Evolutionary conservation across 768 basidiomycete genomes (phyloP).

Genomic region (Pholiota molesta): DNA sequence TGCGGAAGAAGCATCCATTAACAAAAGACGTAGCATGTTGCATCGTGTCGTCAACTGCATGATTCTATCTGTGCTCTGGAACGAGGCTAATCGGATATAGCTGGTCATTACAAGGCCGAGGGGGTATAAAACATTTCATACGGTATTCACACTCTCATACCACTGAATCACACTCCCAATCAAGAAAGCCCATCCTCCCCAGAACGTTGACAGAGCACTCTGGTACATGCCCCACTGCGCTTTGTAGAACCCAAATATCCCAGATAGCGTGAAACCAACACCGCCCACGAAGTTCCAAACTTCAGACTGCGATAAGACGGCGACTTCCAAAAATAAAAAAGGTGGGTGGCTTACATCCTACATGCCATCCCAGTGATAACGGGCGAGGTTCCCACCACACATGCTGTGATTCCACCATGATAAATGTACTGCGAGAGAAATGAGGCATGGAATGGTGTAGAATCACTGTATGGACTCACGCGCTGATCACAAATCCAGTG

Average conservation of each 20-base stretch:
- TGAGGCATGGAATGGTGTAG: background rate
- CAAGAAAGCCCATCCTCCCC: conserved; percentile 66
- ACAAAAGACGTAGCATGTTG: too few species aligned
- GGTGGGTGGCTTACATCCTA: conserved; percentile 36
- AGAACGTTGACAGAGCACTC: conserved; percentile 57
- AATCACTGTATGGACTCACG: conserved; percentile 26
- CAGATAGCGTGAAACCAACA: conserved; percentile 60
- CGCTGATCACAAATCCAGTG: conserved; percentile 56
- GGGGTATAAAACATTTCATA: conserved; percentile 23
- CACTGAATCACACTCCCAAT: conserved; percentile 59
- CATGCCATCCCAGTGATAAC: conserved; percentile 56
- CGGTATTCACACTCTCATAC: conserved; percentile 55
- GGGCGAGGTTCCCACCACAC: conserved; percentile 55
- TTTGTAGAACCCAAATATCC: conserved; percentile 53
- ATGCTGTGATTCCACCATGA: conserved; percentile 59
- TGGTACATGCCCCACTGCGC: conserved; percentile 47
- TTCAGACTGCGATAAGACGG: conserved; percentile 2
- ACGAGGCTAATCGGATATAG: too few species aligned
- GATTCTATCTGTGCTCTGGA: too few species aligned
- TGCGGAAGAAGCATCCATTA: too few species aligned
- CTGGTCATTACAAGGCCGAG: background rate
- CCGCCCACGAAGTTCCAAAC: conserved; percentile 67
- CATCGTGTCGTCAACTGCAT: too few species aligned
- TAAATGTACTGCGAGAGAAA: conserved; percentile 29
- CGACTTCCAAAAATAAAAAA: background rate